These are phyloP conservation scores for Wickerhamiella siamensis DNA, from an alignment of 805 yeast species.

Conservation along the genomic window DNA sequence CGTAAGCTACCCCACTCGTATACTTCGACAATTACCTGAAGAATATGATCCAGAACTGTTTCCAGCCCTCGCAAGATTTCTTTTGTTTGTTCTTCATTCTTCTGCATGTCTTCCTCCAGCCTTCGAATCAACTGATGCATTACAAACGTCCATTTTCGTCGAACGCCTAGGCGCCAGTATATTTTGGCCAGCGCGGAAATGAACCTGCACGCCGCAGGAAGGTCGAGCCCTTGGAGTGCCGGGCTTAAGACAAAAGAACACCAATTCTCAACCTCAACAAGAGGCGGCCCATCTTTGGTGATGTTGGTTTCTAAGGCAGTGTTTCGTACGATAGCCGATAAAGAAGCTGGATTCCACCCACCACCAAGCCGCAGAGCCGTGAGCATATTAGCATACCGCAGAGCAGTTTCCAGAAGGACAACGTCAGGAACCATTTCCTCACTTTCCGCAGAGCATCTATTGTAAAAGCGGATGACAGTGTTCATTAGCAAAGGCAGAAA, in stretches of 20 bases:
- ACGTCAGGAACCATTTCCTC: conserved; percentile 74
- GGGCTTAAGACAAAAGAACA: conserved; percentile 35
- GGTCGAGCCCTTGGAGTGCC: conserved; percentile 32
- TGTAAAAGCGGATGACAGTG: conserved; percentile 21
- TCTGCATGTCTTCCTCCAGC: conserved; percentile 4
- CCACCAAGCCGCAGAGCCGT: conserved; percentile 37
- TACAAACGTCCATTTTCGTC: conserved; percentile 56
- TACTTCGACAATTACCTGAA: background rate
- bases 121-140: conserved; percentile 43
- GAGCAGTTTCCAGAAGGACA: conserved; percentile 56
- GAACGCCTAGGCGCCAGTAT: conserved; percentile 44
- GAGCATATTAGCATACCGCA: conserved; percentile 51
- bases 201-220: conserved; percentile 43
- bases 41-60: background rate
- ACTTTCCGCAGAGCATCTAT: conserved; percentile 17
- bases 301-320: conserved; percentile 20
- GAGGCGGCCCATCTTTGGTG: conserved; percentile 17
- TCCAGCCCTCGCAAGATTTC: conserved; percentile 3
- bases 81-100: conserved; percentile 8
- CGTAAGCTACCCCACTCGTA: background rate
- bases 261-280: conserved; percentile 34
- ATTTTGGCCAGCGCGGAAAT: conserved; percentile 53
- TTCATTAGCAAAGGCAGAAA: conserved; percentile 18
- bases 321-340: conserved; percentile 34
- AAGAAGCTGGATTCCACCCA: conserved; percentile 30